Conservation (phyloP, 768 basidiomycete genomes). For the Russula brevipes region DNA sequence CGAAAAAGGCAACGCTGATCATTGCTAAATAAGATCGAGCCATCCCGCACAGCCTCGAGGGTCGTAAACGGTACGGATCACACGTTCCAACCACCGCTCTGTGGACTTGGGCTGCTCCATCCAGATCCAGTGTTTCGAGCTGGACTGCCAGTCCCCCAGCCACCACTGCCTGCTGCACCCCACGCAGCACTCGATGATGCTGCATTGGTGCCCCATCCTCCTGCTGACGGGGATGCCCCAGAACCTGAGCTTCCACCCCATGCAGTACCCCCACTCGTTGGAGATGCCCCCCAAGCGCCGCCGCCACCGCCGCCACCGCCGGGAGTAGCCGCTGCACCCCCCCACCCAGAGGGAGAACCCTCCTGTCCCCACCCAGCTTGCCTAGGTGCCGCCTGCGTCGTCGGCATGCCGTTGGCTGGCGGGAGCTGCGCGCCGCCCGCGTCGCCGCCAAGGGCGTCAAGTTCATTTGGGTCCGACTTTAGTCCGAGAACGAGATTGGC, state of each 20-base stretch:
- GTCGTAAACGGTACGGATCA: slow-evolving; percentile 20
- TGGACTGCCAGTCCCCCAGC: slow-evolving; percentile 29
- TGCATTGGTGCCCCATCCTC: slow-evolving; percentile 33
- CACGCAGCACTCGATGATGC: slow-evolving; percentile 33
- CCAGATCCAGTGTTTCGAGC: slow-evolving; percentile 33
- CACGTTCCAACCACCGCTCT: slow-evolving; percentile 32
- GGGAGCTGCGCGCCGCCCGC: slow-evolving; percentile 20
- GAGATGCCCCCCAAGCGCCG: slow-evolving; percentile 16
- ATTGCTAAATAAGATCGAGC: neutral
- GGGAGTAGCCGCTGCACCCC: slow-evolving; percentile 7
- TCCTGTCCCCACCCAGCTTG: slow-evolving; percentile 18
- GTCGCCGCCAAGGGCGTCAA: slow-evolving; percentile 44
- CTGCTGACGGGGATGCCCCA: slow-evolving; percentile 25
- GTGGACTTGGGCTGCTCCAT: slow-evolving; percentile 30
- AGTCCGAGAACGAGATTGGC: slow-evolving; percentile 74
- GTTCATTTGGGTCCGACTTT: slow-evolving; percentile 42
- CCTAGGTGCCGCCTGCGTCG: slow-evolving; percentile 16
- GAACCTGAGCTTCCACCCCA: slow-evolving; percentile 21
- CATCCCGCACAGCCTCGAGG: neutral
- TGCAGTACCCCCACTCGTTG: slow-evolving; percentile 12
- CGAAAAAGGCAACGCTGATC: slow-evolving; percentile 6
- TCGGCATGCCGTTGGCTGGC: slow-evolving; percentile 12
- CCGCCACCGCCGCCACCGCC: neutral
- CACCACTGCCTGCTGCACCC: slow-evolving; percentile 29
- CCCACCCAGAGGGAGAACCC: slow-evolving; percentile 18